Evolutionary conservation across 2,329 filamentous ascomycete species (phyloP).

Genomic region (Colletotrichum musicola): DNA sequence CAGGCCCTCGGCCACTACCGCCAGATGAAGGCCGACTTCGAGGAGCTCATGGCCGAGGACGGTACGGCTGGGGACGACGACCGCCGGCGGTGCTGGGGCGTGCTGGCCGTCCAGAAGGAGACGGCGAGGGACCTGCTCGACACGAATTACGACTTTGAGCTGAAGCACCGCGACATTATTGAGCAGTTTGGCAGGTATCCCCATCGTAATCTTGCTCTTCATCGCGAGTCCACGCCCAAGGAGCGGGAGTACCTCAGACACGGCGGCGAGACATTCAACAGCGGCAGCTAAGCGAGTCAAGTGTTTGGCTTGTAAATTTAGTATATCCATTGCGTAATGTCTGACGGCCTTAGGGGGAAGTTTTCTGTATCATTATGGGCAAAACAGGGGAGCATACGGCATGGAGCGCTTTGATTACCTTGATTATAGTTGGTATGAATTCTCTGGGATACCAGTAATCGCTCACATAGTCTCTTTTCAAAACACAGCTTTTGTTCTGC

Average conservation of each 20-base stretch:
- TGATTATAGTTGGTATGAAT: background rate
- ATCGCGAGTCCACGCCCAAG: constrained; percentile 60
- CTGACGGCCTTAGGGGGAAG: background rate
- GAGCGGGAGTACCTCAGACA: constrained; percentile 64
- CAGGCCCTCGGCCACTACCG: constrained; percentile 48
- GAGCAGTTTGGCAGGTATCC: constrained; percentile 70
- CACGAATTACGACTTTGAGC: constrained; percentile 50
- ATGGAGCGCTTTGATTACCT: background rate
- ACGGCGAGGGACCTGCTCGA: constrained; percentile 44
- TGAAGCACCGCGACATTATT: constrained; percentile 63
- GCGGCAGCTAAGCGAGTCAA: background rate
- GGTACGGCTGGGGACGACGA: constrained; percentile 43
- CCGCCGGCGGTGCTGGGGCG: constrained; percentile 44
- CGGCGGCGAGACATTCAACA: constrained; percentile 55
- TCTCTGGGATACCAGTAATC: too few relatives aligned
- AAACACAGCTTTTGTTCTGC: too few relatives aligned
- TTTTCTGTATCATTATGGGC: background rate
- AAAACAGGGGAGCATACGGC: background rate
- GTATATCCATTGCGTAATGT: background rate
- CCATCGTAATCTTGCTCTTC: constrained; percentile 66
- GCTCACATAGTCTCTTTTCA: too few relatives aligned
- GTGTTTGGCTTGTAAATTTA: background rate
- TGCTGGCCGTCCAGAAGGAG: constrained; percentile 44
- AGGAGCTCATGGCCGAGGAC: constrained; percentile 46
- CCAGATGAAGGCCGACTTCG: constrained; percentile 49